Evolutionary conservation across 352 stramenopile species (phyloP).

Genomic region (Globisporangium nodosum): DNA sequence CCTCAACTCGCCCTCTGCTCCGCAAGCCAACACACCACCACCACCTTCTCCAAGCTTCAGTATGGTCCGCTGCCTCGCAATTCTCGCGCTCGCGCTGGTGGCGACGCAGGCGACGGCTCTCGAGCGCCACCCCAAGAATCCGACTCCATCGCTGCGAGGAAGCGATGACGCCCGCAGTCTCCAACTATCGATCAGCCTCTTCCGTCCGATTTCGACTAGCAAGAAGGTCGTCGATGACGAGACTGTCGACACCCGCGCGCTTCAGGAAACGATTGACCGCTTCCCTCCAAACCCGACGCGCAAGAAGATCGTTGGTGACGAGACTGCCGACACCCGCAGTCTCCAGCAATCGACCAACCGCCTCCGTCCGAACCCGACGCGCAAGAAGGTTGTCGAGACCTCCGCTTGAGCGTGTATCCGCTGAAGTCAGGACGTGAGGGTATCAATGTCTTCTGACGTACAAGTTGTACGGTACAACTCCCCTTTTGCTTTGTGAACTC

Average conservation of each 20-base stretch:
- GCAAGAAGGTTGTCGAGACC: neutral
- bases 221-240: neutral
- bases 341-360: neutral
- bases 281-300: neutral
- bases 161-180: neutral
- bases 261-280: neutral
- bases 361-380: neutral
- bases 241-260: neutral
- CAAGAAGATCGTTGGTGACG: neutral
- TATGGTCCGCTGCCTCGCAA: neutral
- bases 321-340: neutral
- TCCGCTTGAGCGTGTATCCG: neutral
- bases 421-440: neutral
- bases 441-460: neutral
- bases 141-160: neutral
- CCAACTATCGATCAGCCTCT: neutral
- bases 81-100: conserved; percentile 2
- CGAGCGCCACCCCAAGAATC: neutral
- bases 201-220: neutral
- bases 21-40: neutral
- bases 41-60: neutral
- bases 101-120: neutral
- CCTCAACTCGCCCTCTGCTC: neutral
- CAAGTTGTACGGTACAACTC: neutral
- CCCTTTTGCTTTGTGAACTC: neutral